These are phyloP conservation scores for Bathelium albidoporum DNA, from an alignment of 495 filamentous ascomycete species.

Conservation along the genomic window DNA sequence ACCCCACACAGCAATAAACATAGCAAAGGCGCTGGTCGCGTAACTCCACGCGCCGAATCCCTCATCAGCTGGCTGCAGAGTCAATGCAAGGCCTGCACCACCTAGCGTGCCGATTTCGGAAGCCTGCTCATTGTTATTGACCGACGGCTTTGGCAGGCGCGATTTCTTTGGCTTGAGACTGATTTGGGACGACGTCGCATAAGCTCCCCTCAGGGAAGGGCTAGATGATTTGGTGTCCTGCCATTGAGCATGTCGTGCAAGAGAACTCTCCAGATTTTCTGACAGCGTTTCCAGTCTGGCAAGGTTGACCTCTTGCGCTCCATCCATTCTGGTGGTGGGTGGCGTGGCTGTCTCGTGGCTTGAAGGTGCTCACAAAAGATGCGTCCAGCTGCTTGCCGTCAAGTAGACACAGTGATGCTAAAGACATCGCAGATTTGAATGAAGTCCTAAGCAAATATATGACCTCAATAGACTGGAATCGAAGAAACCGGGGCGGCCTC, in stretches of 20 bases:
- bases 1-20: constrained; percentile 18
- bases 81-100: constrained; percentile 2
- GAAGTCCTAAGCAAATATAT: neutral
- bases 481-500: neutral
- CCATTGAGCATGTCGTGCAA: neutral
- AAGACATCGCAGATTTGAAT: neutral
- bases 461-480: neutral
- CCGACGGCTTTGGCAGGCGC: neutral
- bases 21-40: constrained; percentile 15
- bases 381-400: neutral
- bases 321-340: constrained; percentile 7
- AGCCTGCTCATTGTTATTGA: neutral
- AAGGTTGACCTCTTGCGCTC: constrained; percentile 10
- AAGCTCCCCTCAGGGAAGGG: neutral
- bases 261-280: constrained; percentile 11
- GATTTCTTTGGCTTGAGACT: constrained; percentile 9
- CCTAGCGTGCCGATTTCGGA: constrained; percentile 10
- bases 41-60: constrained; percentile 18
- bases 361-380: neutral
- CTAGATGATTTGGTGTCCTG: neutral
- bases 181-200: constrained; percentile 11
- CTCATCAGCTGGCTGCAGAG: constrained; percentile 14
- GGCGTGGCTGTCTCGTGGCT: neutral
- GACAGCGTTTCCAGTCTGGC: constrained; percentile 10
- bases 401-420: neutral